Conservation (phyloP, 495 filamentous ascomycete genomes). For the Apiosordaria backusii region DNA sequence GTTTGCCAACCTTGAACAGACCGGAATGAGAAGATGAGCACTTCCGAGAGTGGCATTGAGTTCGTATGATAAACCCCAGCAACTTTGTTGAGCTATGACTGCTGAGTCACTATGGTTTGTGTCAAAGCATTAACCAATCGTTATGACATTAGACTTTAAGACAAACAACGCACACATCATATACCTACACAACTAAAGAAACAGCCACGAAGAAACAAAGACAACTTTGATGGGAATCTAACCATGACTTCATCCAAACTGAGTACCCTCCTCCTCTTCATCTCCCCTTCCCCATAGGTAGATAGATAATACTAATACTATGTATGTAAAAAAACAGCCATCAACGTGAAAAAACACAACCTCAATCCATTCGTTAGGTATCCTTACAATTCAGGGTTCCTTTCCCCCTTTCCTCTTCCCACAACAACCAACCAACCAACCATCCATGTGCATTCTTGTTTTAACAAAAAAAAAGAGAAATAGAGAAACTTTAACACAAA, state of each 20-base stretch:
- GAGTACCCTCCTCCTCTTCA: neutral
- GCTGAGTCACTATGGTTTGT: neutral
- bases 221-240: neutral
- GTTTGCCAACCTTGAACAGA: too few relatives aligned
- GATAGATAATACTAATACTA: neutral
- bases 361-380: neutral
- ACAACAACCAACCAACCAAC: neutral
- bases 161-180: neutral
- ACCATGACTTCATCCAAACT: neutral
- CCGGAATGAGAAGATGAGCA: too few relatives aligned
- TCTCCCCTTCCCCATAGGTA: neutral
- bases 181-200: too few relatives aligned
- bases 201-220: neutral
- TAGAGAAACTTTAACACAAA: neutral
- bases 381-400: neutral
- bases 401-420: neutral
- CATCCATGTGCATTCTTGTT: neutral
- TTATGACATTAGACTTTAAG: neutral
- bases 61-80: too few relatives aligned
- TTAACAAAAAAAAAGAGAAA: neutral
- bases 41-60: too few relatives aligned
- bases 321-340: neutral
- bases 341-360: neutral
- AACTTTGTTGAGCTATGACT: neutral
- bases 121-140: neutral